Base-by-base conservation (phyloP, 1,139 yeast genomes). In the Saccharomyces pastorianus region DNA sequence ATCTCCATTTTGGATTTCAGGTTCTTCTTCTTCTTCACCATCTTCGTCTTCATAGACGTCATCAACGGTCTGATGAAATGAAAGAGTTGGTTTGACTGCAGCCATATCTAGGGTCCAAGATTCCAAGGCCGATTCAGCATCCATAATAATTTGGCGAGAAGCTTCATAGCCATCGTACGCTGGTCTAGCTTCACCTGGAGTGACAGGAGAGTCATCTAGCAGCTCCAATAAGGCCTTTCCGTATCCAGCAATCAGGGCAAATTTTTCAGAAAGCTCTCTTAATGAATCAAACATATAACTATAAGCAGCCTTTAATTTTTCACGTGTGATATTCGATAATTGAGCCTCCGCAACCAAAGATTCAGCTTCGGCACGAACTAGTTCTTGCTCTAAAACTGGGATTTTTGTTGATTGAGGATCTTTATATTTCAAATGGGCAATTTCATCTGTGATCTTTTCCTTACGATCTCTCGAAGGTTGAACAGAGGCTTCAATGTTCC, bases 161-260 rank as follows among this genome's bases (percentile, higher is more conserved):
- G 93, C 91, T 72, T 86, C 93, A 71, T 85, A 86, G 63, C 95
- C 95, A 67, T 86, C 95, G 72, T 86, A 86, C 56, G 90, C 86
- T 52, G 90, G 86, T 83, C 93, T 84, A 57, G 90, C 83, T 75
- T 88, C 95, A 76, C 96, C 96, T 56, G 96, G 96, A 61, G 95
- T 85, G 54, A 87, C 93, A 59, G 95, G 88, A 59, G 88, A 76
- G 69, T 86, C 95, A 70, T 87, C 95, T 70, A 88, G 78, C 67
- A 87, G 78, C 74, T 86, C 93, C 71, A 87, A 77, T 59, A 87
- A 73, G 42, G 93, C 95, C 75, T 87, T 86, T 76, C 95, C 95
- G 76, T 87, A 86, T 65, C 95, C 93, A 60, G 95, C 93, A 74
- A 87, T 85, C 65, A 87, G 78, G 58, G 95, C 93, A 68, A 84